Conservation (phyloP, 2,329 filamentous ascomycete genomes). For the Colletotrichum chlorophyti region DNA sequence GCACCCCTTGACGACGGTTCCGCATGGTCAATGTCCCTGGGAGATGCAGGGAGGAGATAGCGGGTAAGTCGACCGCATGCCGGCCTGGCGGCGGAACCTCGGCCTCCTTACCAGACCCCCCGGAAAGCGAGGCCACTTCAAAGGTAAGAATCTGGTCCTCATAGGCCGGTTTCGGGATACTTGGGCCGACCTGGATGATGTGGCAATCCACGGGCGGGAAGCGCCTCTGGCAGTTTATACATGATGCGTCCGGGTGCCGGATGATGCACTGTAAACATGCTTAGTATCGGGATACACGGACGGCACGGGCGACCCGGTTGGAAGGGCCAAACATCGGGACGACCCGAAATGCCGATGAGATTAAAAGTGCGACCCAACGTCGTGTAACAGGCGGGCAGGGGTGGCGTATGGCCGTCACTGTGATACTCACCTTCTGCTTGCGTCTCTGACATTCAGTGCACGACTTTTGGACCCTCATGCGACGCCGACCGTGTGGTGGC, state of each 20-base stretch:
- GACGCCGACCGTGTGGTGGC: slow-evolving; percentile 7
- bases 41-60: not conserved
- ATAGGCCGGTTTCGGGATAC: slow-evolving; percentile 6
- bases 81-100: not conserved
- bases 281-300: too few relatives aligned
- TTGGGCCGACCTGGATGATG: slow-evolving; percentile 13
- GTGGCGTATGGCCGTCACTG: not conserved
- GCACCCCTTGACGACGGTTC: not conserved
- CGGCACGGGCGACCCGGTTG: too few relatives aligned
- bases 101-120: slow-evolving; percentile 1
- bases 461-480: slow-evolving; percentile 28
- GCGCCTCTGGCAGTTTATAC: slow-evolving; percentile 29
- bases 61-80: not conserved
- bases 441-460: slow-evolving; percentile 30
- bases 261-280: slow-evolving; percentile 26
- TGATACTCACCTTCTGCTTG: slow-evolving; percentile 29
- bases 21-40: not conserved
- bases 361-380: too few relatives aligned
- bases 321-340: too few relatives aligned
- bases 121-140: slow-evolving; percentile 9
- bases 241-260: slow-evolving; percentile 9
- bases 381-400: not conserved
- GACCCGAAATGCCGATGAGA: too few relatives aligned
- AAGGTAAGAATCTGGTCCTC: slow-evolving; percentile 25
- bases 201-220: slow-evolving; percentile 29